Evolutionary conservation across 306 rosid genomes (phyloP), one percentile per base, ranked within the genome.

Genomic region (Trifolium dubium): DNA sequence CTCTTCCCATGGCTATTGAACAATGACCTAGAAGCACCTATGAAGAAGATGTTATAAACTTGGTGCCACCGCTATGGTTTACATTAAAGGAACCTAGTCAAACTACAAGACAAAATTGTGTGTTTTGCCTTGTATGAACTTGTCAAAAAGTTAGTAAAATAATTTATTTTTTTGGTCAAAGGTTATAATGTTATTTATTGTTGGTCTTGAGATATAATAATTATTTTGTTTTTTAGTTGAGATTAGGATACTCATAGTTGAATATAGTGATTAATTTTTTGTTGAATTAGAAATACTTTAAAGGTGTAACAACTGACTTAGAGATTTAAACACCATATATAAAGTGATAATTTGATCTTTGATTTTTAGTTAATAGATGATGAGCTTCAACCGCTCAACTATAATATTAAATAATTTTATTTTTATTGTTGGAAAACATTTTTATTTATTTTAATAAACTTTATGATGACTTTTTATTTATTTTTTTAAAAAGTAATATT

Each of bases 1-100:
- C 83, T 82, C 98, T 90, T 88, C 98, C 96, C 98, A 92, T 92
- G 72, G 68, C 82, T 19, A 39, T 35, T 6, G 2, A 37, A 37
- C 9, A 37, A 2, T 37, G 81, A 59, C 2, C 5, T 61, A 54
- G 56, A 34, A 55, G 29, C 11, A 29, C 8, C 5, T 41, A 37
- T 64, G 18, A 49, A 29, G 77, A 76, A 40, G 68, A 61, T 71
- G 71, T 84, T 82, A 76, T 87, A 86, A 79, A 69, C 79, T 65
- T 77, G 82, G 73, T 67, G 85, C 59, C 72, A 67, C 67, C 40
- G 30, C 56, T 44, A 69, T 43, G 15, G 56, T 72, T 72, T 41
- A 49, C 35, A 11, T 65, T 40, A 77, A 83, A 74, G 46, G 73
- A 80, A 73, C 79, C 73, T 75, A 39, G 78, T 86, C 86, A 83